Conservation (phyloP, 2,329 filamentous ascomycete genomes). For the Aspergillus costaricaensis region DNA sequence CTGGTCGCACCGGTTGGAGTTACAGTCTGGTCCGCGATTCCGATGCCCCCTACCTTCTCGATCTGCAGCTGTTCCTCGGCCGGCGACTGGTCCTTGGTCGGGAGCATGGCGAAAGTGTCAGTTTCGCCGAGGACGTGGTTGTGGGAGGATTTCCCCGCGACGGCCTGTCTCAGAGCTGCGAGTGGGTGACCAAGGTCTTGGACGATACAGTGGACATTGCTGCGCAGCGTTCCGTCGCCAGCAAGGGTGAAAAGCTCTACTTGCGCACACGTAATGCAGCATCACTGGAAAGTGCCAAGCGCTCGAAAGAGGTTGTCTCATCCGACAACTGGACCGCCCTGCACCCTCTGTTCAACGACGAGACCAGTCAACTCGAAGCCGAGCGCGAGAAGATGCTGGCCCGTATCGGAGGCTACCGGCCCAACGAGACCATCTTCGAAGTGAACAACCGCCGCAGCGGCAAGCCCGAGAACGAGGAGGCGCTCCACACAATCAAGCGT, state of each 20-base stretch:
- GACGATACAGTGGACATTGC: constrained; percentile 73
- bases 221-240: constrained; percentile 70
- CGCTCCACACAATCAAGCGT: constrained; percentile 55
- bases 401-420: constrained; percentile 82
- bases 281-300: constrained; percentile 84
- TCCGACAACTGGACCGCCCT: constrained; percentile 71
- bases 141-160: constrained; percentile 75
- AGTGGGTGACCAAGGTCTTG: constrained; percentile 80
- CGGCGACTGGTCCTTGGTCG: constrained; percentile 77
- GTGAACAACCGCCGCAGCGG: constrained; percentile 76
- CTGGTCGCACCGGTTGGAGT: constrained; percentile 88
- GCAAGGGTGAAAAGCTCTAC: constrained; percentile 91
- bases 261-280: constrained; percentile 86
- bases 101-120: constrained; percentile 59
- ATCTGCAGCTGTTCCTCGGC: constrained; percentile 93
- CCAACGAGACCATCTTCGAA: constrained; percentile 95
- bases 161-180: constrained; percentile 71
- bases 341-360: constrained; percentile 77
- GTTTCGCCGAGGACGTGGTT: constrained; percentile 80
- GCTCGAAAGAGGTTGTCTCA: constrained; percentile 74
- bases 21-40: constrained; percentile 88
- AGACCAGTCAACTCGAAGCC: constrained; percentile 62
- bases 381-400: constrained; percentile 85
- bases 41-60: constrained; percentile 88
- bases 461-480: constrained; percentile 68